Conservation (phyloP, 2,329 filamentous ascomycete species). For the Camillea tinctor region DNA sequence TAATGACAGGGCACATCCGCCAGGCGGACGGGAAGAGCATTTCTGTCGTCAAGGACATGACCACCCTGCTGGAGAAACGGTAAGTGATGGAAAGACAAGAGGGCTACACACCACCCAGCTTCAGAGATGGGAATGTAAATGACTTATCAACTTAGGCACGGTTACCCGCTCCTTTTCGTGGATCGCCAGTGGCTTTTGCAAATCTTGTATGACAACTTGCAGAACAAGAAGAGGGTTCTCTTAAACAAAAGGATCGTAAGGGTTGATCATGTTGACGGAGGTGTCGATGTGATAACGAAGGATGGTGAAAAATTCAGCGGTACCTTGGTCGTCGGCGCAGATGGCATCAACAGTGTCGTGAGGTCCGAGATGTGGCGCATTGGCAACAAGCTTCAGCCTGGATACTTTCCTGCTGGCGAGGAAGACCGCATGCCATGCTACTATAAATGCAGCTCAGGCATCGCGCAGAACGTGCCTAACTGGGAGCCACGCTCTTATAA, state of each 20-base stretch:
- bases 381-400: constrained; percentile 21
- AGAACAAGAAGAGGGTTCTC: constrained; percentile 34
- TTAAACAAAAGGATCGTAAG: constrained; percentile 28
- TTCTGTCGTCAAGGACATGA: constrained; percentile 3
- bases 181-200: constrained; percentile 37
- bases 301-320: constrained; percentile 33
- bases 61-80: constrained; percentile 3
- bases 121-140: not conserved
- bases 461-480: constrained; percentile 29
- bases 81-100: not conserved
- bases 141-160: constrained; percentile 21
- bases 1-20: constrained; percentile 1
- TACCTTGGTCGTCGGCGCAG: constrained; percentile 38
- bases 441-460: constrained; percentile 40
- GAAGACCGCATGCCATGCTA: constrained; percentile 20
- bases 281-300: constrained; percentile 31
- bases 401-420: constrained; percentile 23
- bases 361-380: constrained; percentile 32
- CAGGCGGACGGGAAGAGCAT: constrained; percentile 13
- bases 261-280: constrained; percentile 23
- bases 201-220: constrained; percentile 33
- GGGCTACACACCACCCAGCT: not conserved
- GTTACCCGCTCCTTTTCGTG: constrained; percentile 36
- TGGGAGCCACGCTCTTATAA: constrained; percentile 19
- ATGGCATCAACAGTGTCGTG: constrained; percentile 41